Percentiles rank a stretch among this genome's conserved stretches.
Evolutionary conservation across 2,329 filamentous ascomycete species (phyloP).

Genomic region (Cladophialophora exuberans): DNA sequence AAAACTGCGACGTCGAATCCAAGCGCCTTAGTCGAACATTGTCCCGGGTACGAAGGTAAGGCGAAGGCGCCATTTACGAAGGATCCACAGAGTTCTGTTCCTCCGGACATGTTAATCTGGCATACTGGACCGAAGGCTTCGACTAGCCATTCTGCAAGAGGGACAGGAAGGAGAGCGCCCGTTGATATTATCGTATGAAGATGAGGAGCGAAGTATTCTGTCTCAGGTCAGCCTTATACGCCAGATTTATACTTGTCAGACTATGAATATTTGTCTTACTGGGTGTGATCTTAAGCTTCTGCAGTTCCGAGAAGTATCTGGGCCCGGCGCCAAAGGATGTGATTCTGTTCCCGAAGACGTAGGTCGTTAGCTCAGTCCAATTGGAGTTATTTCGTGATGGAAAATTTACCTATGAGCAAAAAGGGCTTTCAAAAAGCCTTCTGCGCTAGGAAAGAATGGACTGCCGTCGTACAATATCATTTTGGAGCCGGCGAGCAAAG

Average conservation of each 20-base stretch:
- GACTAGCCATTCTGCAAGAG: constrained; percentile 7
- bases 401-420: constrained; percentile 37
- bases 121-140: constrained; percentile 18
- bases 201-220: constrained; percentile 38
- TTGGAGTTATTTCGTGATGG: neutral
- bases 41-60: constrained; percentile 64
- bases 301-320: constrained; percentile 18
- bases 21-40: constrained; percentile 56
- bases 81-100: constrained; percentile 37
- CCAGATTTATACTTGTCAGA: no score
- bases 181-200: constrained; percentile 15
- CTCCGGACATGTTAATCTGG: constrained; percentile 34
- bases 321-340: constrained; percentile 18
- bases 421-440: constrained; percentile 56
- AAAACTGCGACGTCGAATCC: constrained; percentile 40
- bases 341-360: neutral
- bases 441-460: constrained; percentile 71
- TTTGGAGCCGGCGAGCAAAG: constrained; percentile 62
- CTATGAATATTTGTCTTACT: neutral
- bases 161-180: constrained; percentile 17
- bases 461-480: constrained; percentile 78
- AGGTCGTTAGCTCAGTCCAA: neutral
- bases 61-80: constrained; percentile 63
- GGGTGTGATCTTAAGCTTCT: constrained; percentile 12
- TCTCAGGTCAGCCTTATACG: neutral